Conservation (phyloP, 2,329 filamentous ascomycete species). For the Raffaelea arxii region DNA sequence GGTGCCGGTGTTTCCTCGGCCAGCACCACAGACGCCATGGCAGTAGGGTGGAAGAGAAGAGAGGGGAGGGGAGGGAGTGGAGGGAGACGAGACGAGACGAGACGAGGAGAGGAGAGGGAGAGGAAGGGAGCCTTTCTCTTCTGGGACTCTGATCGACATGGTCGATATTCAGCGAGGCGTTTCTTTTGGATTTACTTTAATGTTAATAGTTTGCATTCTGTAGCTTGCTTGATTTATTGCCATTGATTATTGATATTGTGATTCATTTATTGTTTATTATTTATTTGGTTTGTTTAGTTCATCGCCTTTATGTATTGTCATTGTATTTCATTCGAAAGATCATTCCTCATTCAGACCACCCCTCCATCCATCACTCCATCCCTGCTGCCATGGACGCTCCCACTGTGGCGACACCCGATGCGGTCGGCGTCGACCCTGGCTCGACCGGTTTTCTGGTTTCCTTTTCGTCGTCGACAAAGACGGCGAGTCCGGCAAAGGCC, state of each 20-base stretch:
- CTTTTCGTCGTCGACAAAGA: constrained; percentile 77
- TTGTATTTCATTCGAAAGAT: too few relatives aligned
- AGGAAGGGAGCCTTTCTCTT: too few relatives aligned
- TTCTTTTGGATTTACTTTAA: constrained; percentile 2
- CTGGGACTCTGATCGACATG: too few relatives aligned
- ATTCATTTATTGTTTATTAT: not conserved
- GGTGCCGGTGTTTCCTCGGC: constrained; percentile 76
- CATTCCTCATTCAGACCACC: too few relatives aligned
- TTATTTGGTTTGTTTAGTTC: not conserved
- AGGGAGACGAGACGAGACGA: not conserved
- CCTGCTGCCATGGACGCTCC: constrained; percentile 20
- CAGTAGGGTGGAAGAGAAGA: constrained; percentile 27
- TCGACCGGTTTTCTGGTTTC: constrained; percentile 19
- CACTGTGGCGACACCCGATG: constrained; percentile 23
- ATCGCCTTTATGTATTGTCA: not conserved
- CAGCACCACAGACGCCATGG: constrained; percentile 54
- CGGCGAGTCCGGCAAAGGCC: constrained; percentile 79
- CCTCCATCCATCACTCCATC: too few relatives aligned
- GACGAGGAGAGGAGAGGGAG: not conserved
- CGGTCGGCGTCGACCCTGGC: too few relatives aligned
- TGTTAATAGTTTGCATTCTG: not conserved
- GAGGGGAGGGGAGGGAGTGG: not conserved
- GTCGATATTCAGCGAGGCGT: constrained; percentile 13
- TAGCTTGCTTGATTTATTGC: not conserved
- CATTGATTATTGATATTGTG: not conserved